These are phyloP conservation scores for Colletotrichum tamarilloi DNA, from an alignment of 2,329 filamentous ascomycete genomes.

Conservation along the genomic window DNA sequence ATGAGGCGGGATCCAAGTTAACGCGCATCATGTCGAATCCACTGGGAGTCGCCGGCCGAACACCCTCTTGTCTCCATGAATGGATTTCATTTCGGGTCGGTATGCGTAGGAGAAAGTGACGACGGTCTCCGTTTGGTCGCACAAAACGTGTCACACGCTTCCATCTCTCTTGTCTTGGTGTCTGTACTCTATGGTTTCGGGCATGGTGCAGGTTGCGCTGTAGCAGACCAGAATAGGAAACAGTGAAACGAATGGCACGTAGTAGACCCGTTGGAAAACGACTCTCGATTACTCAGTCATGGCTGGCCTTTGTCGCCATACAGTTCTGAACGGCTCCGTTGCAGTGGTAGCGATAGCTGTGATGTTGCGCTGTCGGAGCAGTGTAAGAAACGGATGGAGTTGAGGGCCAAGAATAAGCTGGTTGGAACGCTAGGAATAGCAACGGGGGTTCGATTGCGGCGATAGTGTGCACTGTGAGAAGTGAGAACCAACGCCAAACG, in stretches of 20 bases:
- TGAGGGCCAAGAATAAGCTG: constrained; percentile 15
- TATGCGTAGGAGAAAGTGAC: background rate
- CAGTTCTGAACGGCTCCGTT: background rate
- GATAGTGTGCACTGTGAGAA: background rate
- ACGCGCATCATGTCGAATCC: background rate
- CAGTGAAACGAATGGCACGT: constrained; percentile 1
- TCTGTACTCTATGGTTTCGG: background rate
- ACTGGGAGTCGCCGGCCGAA: constrained; percentile 27
- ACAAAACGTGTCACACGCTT: constrained; percentile 8
- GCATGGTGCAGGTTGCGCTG: background rate
- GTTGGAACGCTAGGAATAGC: constrained; percentile 32
- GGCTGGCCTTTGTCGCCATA: background rate
- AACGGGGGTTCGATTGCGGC: constrained; percentile 11
- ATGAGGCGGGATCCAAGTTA: background rate
- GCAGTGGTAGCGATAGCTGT: background rate
- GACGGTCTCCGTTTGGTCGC: background rate
- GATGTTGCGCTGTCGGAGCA: constrained; percentile 5
- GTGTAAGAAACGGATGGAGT: constrained; percentile 24
- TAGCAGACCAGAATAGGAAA: constrained; percentile 4
- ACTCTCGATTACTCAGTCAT: background rate
- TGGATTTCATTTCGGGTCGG: background rate
- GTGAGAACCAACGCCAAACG: background rate
- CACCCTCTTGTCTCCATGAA: constrained; percentile 10
- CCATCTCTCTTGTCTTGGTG: background rate
- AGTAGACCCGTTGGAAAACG: background rate